Percentiles rank a stretch among this genome's conserved stretches.
phyloP scores from a whole-genome alignment of 208 protist species.

The Trypanosoma lewisi region DNA sequence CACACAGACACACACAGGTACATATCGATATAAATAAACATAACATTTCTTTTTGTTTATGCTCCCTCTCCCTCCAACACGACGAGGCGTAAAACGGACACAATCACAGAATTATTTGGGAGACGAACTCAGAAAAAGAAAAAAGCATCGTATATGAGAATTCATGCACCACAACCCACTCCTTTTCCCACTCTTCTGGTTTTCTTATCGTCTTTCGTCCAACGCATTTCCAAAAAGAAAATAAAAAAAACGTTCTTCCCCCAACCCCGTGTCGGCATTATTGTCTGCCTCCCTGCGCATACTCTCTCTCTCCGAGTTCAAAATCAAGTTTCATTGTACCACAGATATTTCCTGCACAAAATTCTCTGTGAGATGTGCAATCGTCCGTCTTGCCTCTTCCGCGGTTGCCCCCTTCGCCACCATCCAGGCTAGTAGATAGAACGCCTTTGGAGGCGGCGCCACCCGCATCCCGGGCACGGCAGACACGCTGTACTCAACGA shows the following conservation, averaged over 20 bases:
- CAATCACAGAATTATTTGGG: no score
- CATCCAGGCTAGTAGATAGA: constrained; percentile 69
- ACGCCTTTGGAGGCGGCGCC: constrained; percentile 46
- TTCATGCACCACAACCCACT: no score
- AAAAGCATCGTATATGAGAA: not conserved
- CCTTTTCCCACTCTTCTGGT: no score
- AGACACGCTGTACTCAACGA: constrained; percentile 59
- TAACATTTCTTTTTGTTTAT: not conserved
- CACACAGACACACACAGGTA: no score
- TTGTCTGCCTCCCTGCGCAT: not conserved
- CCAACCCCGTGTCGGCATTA: no score
- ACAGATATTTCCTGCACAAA: constrained; percentile 47
- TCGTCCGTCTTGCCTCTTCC: constrained; percentile 33
- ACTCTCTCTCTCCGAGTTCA: constrained; percentile 12
- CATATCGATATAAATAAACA: no score
- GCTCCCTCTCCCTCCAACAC: no score
- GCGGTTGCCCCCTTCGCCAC: constrained; percentile 38
- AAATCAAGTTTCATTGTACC: constrained; percentile 1
- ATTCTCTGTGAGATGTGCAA: constrained; percentile 25
- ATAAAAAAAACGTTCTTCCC: no score
- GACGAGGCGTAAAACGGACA: no score
- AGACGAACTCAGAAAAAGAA: not conserved
- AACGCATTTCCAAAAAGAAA: no score
- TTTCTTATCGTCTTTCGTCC: no score
- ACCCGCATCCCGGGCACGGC: constrained; percentile 39